Evolutionary conservation across 139 green algal species (phyloP), one percentile per base, ranked within the genome.

Genomic region (Yamagishiella unicocca): DNA sequence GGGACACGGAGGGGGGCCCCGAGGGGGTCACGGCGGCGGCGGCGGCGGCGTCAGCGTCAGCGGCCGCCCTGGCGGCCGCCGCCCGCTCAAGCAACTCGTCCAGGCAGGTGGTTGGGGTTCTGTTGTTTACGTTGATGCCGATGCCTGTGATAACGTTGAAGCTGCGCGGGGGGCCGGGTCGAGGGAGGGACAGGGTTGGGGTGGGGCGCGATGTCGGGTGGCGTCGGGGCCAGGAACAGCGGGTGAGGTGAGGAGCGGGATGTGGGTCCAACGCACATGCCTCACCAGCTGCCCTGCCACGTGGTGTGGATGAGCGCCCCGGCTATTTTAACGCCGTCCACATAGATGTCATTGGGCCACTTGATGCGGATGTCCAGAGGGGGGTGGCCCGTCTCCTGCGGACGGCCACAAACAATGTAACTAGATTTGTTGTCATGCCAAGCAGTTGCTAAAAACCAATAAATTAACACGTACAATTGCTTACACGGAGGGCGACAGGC

Each of bases 261-360:
- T n/a, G n/a, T n/a, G n/a, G n/a, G n/a, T n/a, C n/a, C n/a, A 3
- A 25, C 64, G 12, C 64, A 33, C 64, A 3, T 72, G 2, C 31
- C 66, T 24, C 66, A 74, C 66, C 66, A 46, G 25, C 66, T 40
- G n/a, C 80, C 80, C 80, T 86, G 80, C 81, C 81, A 99, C 2
- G 93, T 94, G 40, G 95, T 97, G 61, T 98, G 94, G 84, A 98
- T 98, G 53, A 99, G 94, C 4, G 98, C 92, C 68, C 97, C 97
- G 0, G 95, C 97, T 21, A 99, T 85, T 90, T 99, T 99, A 24
- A 96, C 85, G 33, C 82, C 84, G 1, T 66, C 45, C 19, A 62
- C 85, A 91, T 99, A 99, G 9, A 99, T 90, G 90, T 99, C 97
- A 82, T 99, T 99, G 71, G 97, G 97, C 97, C 97, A 99, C 87